These are phyloP conservation scores for Starmerella bombicola DNA, from an alignment of 805 yeast species.

Conservation along the genomic window DNA sequence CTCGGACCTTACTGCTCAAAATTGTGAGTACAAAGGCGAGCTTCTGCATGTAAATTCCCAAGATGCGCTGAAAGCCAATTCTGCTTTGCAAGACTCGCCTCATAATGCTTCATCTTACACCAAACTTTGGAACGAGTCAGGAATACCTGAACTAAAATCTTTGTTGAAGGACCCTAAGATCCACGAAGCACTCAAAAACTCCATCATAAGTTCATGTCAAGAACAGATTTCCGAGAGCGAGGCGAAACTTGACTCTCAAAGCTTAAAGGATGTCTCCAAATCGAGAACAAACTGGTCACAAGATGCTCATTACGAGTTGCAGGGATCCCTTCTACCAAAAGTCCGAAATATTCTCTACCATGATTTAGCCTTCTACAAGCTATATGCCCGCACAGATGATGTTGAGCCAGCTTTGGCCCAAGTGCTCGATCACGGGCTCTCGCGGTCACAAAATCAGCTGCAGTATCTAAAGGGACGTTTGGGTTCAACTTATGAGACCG, in stretches of 20 bases:
- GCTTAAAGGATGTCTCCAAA: slow-evolving; percentile 4
- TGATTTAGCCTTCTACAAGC: slow-evolving; percentile 30
- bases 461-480: slow-evolving; percentile 28
- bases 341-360: slow-evolving; percentile 18
- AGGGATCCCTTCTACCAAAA: slow-evolving; percentile 24
- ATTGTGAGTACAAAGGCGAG: slow-evolving; percentile 11
- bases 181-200: slow-evolving; percentile 16
- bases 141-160: slow-evolving; percentile 20
- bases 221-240: slow-evolving; percentile 16
- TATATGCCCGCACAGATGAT: slow-evolving; percentile 30
- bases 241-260: background rate
- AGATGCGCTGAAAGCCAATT: slow-evolving; percentile 22
- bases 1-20: too few species aligned
- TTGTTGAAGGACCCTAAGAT: slow-evolving; percentile 14
- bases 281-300: slow-evolving; percentile 28
- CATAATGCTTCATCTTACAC: slow-evolving; percentile 22
- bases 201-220: slow-evolving; percentile 26
- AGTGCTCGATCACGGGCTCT: slow-evolving; percentile 22
- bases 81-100: slow-evolving; percentile 23
- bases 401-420: slow-evolving; percentile 23
- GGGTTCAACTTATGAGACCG: slow-evolving; percentile 9
- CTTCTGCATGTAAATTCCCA: slow-evolving; percentile 15
- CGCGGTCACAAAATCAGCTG: slow-evolving; percentile 23
- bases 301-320: slow-evolving; percentile 32
- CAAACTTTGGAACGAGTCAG: slow-evolving; percentile 19